These are phyloP conservation scores for Miscanthus lutarioriparius DNA, from an alignment of 176 grass and related monocot species.

Conservation along the genomic window DNA sequence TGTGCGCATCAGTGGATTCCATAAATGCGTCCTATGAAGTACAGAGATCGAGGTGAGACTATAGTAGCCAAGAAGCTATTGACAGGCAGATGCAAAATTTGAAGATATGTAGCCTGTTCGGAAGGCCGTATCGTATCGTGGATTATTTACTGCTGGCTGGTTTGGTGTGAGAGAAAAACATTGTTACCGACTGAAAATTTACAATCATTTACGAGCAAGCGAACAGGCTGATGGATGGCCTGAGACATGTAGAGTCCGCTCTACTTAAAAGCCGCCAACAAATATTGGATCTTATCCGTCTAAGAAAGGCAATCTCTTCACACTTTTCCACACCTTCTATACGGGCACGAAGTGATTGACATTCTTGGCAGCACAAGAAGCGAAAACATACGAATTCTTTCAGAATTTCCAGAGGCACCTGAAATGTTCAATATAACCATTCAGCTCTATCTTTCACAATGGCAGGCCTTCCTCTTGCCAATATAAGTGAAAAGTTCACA, in stretches of 20 bases:
- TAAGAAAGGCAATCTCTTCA: slow-evolving; percentile 40
- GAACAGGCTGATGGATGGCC: too few relatives aligned
- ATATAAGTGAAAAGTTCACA: slow-evolving; percentile 34
- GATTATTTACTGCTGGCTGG: too few relatives aligned
- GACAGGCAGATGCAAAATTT: slow-evolving; percentile 21
- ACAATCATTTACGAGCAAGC: too few relatives aligned
- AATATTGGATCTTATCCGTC: slow-evolving; percentile 37
- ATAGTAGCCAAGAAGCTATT: slow-evolving; percentile 31
- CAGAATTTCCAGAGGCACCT: slow-evolving; percentile 46
- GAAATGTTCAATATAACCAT: slow-evolving; percentile 37
- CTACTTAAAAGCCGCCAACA: slow-evolving; percentile 66
- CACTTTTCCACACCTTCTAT: slow-evolving; percentile 34
- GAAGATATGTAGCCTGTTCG: too few relatives aligned
- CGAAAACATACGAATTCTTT: slow-evolving; percentile 38
- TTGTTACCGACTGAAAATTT: too few relatives aligned
- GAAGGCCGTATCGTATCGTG: too few relatives aligned
- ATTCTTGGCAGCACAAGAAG: slow-evolving; percentile 45
- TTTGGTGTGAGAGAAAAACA: too few relatives aligned
- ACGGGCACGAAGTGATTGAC: slow-evolving; percentile 39
- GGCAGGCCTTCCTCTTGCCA: not conserved
- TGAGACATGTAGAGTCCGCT: slow-evolving; percentile 44
- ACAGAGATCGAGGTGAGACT: slow-evolving; percentile 41
- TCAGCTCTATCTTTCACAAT: slow-evolving; percentile 34
- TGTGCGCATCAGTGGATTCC: slow-evolving; percentile 25
- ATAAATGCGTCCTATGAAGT: slow-evolving; percentile 68